phyloP scores from a whole-genome alignment of 257 asterid species.

The Penstemon newberryi region DNA sequence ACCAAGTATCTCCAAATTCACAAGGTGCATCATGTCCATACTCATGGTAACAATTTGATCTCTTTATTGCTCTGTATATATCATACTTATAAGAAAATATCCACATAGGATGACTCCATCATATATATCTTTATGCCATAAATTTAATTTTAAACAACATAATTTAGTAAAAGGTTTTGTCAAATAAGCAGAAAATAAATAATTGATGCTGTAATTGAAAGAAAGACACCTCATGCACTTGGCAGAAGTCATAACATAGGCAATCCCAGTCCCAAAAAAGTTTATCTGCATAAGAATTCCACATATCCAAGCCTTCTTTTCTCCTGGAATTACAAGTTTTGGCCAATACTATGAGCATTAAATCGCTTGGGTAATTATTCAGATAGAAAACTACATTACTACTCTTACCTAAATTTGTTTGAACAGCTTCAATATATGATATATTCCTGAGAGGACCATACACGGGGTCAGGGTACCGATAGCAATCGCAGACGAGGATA shows the following conservation, averaged over 20 bases:
- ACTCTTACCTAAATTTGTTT: constrained; percentile 49
- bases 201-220: not conserved
- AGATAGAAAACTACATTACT: not conserved
- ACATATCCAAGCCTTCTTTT: constrained; percentile 48
- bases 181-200: not conserved
- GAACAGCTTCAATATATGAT: constrained; percentile 59
- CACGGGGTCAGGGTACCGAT: constrained; percentile 49
- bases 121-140: no score
- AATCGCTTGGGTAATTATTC: not conserved
- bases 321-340: constrained; percentile 37
- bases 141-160: no score
- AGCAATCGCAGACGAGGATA: constrained; percentile 55
- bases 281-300: constrained; percentile 45
- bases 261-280: constrained; percentile 53
- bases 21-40: constrained; percentile 69
- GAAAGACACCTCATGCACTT: constrained; percentile 50
- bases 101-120: no score
- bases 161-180: no score
- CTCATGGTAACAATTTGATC: constrained; percentile 74
- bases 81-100: not conserved
- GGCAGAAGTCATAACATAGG: constrained; percentile 65
- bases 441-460: constrained; percentile 42
- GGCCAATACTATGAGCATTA: not conserved
- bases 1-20: constrained; percentile 35
- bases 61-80: constrained; percentile 66